A percentile compares a stretch with the other conserved stretches of the same genome.
Evolutionary conservation across 2,329 filamentous ascomycete species (phyloP).

Genomic region (Gaeumannomyces sp.): DNA sequence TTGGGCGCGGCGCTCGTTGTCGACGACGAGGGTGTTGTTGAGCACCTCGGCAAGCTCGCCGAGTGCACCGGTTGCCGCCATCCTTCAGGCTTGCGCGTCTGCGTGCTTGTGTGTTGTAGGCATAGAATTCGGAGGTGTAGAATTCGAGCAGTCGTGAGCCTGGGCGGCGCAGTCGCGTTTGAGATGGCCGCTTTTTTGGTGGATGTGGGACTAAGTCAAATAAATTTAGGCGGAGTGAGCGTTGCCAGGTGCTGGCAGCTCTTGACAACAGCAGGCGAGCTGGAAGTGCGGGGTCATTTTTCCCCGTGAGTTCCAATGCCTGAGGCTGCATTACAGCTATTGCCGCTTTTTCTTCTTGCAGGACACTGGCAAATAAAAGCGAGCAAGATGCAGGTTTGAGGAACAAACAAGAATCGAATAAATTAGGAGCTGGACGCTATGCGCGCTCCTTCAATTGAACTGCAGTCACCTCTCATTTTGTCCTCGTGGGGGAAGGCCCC

Average conservation of each 20-base stretch:
- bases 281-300: background rate
- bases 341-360: background rate
- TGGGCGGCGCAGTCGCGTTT: background rate
- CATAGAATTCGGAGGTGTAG: background rate
- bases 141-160: background rate
- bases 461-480: too few species aligned
- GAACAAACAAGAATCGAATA: too few species aligned
- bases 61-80: background rate
- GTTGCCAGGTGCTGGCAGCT: background rate
- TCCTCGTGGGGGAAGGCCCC: too few species aligned
- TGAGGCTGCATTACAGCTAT: background rate
- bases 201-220: background rate
- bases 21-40: slow-evolving; percentile 1
- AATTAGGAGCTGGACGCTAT: too few species aligned
- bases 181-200: background rate
- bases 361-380: too few species aligned
- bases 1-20: background rate
- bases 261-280: background rate
- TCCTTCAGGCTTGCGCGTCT: background rate
- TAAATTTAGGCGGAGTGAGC: background rate
- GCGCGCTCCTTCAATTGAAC: too few species aligned
- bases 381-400: too few species aligned
- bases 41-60: background rate
- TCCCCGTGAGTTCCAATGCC: background rate
- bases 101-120: background rate